Base-by-base conservation (phyloP, 768 basidiomycete genomes). In the Mycena galericulata region DNA sequence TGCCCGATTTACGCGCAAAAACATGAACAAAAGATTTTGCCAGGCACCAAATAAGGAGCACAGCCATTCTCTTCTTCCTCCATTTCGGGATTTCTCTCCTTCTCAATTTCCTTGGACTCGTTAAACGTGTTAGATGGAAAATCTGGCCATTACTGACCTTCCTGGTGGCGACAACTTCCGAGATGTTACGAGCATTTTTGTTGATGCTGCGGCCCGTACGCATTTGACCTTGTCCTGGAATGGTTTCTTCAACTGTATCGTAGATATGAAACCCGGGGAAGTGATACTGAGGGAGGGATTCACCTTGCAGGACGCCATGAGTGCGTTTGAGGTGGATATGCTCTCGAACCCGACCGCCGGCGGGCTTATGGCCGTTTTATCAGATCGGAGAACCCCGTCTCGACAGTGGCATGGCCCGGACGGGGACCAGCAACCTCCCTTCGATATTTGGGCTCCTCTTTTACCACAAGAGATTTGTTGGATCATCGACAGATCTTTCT, bases 351-450 rank as follows among this genome's bases (percentile, higher is more conserved):
- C 34, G 36, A 55, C 30, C 64, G 63, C 46, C 53, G 41, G 38
- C 27, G 40, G 55, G 41, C 63, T 61, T 41, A 69, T 53, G 59
- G 61, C 56, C 70, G 68, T 68, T 69, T 51, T 49, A 67, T 43
- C 78, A 97, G 96, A 94, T 97, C 56, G 93, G 95, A 24, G 95
- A 97, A 78, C 92, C 94, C 26, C 89, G 94, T 14, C 89, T 97
- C 77, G 96, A 98, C 77, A 95, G 90, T 60, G 96, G 96, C 12
- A 82, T 93, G 67, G 82, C 84, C 18, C 67, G 4, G 77, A 82
- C 63, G 82, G 83, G 27, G 82, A 87, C 40, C 73, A 76, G 17
- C 72, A 77, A 3, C 83, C 85, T 0, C 77, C 82, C 0, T 96
- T 96, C 73, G 82, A 95, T 73, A 89, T 93, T 4, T 79, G 88